A percentile compares a stretch with the other conserved stretches of the same genome.
phyloP scores from a whole-genome alignment of 495 filamentous ascomycete genomes.

The Podospora bellae-mahoneyi region DNA sequence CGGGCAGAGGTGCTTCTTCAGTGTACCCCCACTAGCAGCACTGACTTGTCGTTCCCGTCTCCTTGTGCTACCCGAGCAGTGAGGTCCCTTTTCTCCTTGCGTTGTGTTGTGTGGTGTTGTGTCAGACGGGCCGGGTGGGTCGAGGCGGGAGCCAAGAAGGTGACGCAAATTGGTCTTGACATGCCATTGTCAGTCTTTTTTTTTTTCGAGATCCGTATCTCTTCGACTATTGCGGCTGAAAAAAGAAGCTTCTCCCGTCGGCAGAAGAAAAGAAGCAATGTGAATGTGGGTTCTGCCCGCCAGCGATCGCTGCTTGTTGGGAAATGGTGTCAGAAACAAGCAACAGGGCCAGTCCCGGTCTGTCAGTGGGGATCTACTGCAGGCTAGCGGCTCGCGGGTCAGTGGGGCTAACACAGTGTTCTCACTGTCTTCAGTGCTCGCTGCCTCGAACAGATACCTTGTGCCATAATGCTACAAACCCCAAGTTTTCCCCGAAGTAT shows the following conservation, averaged over 20 bases:
- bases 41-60: not conserved
- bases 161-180: not conserved
- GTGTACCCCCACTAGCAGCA: constrained; percentile 1
- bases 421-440: not conserved
- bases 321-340: not conserved
- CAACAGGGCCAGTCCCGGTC: not conserved
- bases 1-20: not conserved
- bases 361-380: not conserved
- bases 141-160: constrained; percentile 1
- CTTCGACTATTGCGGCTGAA: not conserved
- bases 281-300: not conserved
- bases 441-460: no score
- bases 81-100: constrained; percentile 3
- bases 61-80: not conserved
- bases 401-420: not conserved
- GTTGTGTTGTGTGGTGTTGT: no score
- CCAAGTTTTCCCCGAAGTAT: not conserved
- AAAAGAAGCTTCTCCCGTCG: not conserved
- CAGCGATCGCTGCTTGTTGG: not conserved
- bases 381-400: not conserved
- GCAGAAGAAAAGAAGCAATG: constrained; percentile 4
- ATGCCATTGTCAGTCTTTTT: not conserved
- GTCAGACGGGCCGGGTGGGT: not conserved
- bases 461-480: not conserved
- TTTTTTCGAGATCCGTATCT: not conserved